Conservation (phyloP, 2,329 filamentous ascomycete genomes). For the Botrytis pseudocinerea region DNA sequence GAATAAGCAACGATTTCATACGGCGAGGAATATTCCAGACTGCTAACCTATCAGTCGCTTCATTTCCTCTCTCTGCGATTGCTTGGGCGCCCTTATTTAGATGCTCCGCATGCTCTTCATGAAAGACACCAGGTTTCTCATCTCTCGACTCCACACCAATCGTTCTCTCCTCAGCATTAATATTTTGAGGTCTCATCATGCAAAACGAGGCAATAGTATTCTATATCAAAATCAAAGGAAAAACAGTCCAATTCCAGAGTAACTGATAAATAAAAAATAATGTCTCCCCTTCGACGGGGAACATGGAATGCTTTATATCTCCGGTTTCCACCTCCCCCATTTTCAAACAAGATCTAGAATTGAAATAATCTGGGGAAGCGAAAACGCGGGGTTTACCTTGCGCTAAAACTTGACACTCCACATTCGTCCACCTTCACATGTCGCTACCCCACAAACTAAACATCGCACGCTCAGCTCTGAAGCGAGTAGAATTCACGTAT, state of each 20-base stretch:
- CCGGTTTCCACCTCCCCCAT: neutral
- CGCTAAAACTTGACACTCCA: neutral
- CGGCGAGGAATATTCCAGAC: neutral
- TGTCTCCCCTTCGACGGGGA: neutral
- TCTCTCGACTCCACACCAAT: constrained; percentile 10
- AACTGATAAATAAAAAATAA: neutral
- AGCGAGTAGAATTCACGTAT: neutral
- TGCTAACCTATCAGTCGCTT: constrained; percentile 36
- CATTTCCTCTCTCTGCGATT: constrained; percentile 36
- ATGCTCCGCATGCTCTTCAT: constrained; percentile 27
- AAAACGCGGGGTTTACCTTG: constrained; percentile 2
- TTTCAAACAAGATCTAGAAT: neutral
- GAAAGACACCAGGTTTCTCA: constrained; percentile 25
- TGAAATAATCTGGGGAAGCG: constrained; percentile 13
- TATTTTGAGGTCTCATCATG: neutral
- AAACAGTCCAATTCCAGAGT: neutral
- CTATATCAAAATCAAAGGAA: neutral
- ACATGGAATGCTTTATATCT: neutral
- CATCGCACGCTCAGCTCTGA: neutral
- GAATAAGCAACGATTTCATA: constrained; percentile 44
- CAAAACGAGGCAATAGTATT: neutral
- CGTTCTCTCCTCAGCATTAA: constrained; percentile 3
- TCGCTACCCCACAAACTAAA: neutral
- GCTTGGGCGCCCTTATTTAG: constrained; percentile 27
- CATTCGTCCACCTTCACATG: neutral